Evolutionary conservation across 331 rosid genomes (phyloP).

Genomic region (Telfairia occidentalis): DNA sequence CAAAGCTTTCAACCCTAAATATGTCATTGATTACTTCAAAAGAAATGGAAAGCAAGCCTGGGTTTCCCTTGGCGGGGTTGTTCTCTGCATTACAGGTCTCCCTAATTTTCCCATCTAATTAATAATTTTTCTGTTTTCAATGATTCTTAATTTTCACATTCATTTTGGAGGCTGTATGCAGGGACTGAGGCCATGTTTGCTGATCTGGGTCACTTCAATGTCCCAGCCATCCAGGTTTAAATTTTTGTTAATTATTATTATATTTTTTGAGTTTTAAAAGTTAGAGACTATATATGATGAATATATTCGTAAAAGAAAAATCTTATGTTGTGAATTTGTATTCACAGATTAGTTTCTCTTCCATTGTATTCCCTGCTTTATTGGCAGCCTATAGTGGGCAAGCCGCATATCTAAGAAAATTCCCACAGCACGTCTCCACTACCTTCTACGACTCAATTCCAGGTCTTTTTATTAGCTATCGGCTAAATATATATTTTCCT

Average conservation of each 20-base stretch:
- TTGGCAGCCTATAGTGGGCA: conserved; percentile 53
- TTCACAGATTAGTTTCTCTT: conserved; percentile 67
- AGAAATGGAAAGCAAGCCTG: conserved; percentile 60
- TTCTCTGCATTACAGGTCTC: conserved; percentile 68
- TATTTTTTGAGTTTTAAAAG: too few species aligned
- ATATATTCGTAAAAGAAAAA: too few species aligned
- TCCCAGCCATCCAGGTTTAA: conserved; percentile 45
- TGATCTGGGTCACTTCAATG: conserved; percentile 76
- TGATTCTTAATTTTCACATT: too few species aligned
- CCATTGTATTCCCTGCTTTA: conserved; percentile 47
- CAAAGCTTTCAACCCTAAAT: conserved; percentile 64
- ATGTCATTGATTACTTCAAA: conserved; percentile 42
- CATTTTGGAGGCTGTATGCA: background rate
- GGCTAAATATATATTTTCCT: too few species aligned
- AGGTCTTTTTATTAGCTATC: conserved; percentile 18
- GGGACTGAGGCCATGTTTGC: conserved; percentile 93
- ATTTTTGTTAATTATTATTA: too few species aligned
- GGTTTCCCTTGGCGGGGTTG: conserved; percentile 73
- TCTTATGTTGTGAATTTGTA: too few species aligned
- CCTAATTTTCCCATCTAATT: too few species aligned
- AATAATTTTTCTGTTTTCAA: too few species aligned
- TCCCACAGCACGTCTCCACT: conserved; percentile 31
- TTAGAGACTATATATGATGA: too few species aligned
- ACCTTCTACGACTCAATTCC: conserved; percentile 56
- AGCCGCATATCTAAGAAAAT: conserved; percentile 62